Evolutionary conservation across 2,329 filamentous ascomycete species (phyloP).

Genomic region (Cladophialophora psammophila): DNA sequence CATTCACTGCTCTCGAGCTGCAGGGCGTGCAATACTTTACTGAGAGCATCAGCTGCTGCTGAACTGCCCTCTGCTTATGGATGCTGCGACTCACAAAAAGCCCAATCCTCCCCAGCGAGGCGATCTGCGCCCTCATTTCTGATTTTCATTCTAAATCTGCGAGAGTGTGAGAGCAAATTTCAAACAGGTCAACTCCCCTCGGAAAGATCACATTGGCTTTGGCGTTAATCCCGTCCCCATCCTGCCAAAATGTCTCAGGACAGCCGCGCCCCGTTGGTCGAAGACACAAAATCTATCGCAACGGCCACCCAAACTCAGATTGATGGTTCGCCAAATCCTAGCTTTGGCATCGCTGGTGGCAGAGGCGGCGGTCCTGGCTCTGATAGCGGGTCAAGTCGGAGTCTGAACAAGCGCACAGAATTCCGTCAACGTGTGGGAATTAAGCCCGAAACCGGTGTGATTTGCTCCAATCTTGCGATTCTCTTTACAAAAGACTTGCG

Average conservation of each 20-base stretch:
- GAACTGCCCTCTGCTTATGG: not conserved
- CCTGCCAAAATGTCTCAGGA: not conserved
- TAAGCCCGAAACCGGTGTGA: not conserved
- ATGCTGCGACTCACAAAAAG: not conserved
- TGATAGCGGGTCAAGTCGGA: not conserved
- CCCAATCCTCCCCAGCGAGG: not conserved
- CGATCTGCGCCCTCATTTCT: not conserved
- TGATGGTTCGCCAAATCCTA: not conserved
- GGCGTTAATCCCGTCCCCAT: not conserved
- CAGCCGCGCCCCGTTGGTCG: not conserved
- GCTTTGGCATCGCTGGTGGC: not conserved
- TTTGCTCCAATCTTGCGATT: not conserved
- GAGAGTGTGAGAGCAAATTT: not conserved
- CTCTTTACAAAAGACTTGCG: not conserved
- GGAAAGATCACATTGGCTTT: not conserved
- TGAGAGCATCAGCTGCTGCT: not conserved
- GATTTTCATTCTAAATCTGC: not conserved
- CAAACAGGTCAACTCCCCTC: not conserved
- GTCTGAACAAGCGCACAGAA: not conserved
- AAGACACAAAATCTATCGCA: not conserved
- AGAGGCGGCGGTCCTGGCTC: not conserved
- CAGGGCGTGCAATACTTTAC: not conserved
- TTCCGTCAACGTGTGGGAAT: not conserved
- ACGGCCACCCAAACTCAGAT: not conserved
- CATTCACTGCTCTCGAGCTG: not conserved